phyloP scores from a whole-genome alignment of 2,329 filamentous ascomycete genomes.

The Ustilaginoidea virens region DNA sequence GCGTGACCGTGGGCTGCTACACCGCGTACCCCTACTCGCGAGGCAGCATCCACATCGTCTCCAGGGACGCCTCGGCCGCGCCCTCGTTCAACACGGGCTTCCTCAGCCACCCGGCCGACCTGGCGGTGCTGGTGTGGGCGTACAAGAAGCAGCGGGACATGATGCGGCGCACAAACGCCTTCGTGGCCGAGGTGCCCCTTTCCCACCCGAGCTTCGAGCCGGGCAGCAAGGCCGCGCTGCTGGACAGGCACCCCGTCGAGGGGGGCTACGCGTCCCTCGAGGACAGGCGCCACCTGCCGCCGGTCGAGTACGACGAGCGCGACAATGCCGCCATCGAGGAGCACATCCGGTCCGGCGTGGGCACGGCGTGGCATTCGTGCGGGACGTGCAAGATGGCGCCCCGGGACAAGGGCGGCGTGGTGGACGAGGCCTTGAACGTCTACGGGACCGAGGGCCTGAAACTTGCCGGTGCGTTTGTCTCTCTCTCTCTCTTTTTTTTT shows the following conservation, averaged over 20 bases:
- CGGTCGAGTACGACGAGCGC: conserved; percentile 29
- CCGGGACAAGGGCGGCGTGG: conserved; percentile 26
- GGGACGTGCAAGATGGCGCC: conserved; percentile 37
- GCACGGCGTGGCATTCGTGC: conserved; percentile 29
- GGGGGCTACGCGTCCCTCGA: conserved; percentile 8
- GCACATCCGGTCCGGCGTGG: conserved; percentile 20
- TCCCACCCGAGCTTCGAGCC: conserved; percentile 27
- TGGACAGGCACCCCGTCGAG: conserved; percentile 10
- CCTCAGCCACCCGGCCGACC: conserved; percentile 28
- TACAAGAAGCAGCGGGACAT: conserved; percentile 51
- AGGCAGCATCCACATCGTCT: conserved; percentile 43
- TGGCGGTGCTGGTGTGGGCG: conserved; percentile 42
- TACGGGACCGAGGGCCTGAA: conserved; percentile 28
- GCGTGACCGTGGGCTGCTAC: conserved; percentile 34
- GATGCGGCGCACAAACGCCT: conserved; percentile 36
- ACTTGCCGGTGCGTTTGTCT: conserved; percentile 30
- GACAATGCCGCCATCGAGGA: conserved; percentile 32
- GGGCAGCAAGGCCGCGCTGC: conserved; percentile 21
- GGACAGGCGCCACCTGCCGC: conserved; percentile 11
- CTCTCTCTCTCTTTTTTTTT: too few relatives aligned
- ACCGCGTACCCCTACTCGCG: conserved; percentile 45
- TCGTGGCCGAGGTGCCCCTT: conserved; percentile 25
- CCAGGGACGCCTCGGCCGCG: conserved; percentile 21
- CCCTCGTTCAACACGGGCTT: conserved; percentile 42
- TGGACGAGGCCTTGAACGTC: conserved; percentile 24